Base-by-base conservation (phyloP, 352 stramenopile genomes). In the Globisporangium echinulatum region DNA sequence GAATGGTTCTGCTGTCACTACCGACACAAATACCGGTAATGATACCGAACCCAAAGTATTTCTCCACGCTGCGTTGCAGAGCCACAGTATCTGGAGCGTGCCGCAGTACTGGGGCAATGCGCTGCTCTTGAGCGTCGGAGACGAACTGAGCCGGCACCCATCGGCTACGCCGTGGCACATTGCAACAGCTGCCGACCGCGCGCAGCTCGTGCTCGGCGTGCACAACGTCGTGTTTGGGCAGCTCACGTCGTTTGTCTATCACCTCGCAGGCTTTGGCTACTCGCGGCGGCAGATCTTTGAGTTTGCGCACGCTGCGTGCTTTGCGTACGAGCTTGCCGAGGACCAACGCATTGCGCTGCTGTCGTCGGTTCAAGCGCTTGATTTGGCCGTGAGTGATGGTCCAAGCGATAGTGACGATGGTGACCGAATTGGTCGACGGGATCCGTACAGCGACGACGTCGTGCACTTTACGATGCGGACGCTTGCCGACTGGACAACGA, bases 141-240 rank as follows among this genome's bases (percentile, higher is more conserved):
- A 92, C 58, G 85, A 94, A 52, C 69, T 94, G 13, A 91, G 79
- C 61, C 88, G 88, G 58, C 77, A 76, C 44, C 74, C 81, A 19
- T 73, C 76, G 33, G 76, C 84, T 15, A 73, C 57, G 38, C 71
- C 80, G 33, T 94, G 85, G 85, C 88, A 90, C 65, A 82, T 82
- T 36, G 63, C 89, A 9, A 37, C 70, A 1, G 68, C 71, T 36
- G 51, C 69, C 38, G 82, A 92, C 39, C 82, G 85, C 7, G 67
- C 72, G n/a, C 74, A 88, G 62, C 77, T 88, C 39, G 82, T 94
- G 38, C 57, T 92, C 7, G 69, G 85, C 5, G 71, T 92, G 11
- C 85, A 94, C 70, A 88, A 91, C 58, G 63, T 89, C 37, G 77
- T 94, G 0, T 90, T 85, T 63, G 85, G 82, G 6, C 85, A 94